These are phyloP conservation scores for Bryoerythrophyllum caledonicum DNA, from an alignment of 225 moss, liverwort and hornwort species.

Conservation along the genomic window DNA sequence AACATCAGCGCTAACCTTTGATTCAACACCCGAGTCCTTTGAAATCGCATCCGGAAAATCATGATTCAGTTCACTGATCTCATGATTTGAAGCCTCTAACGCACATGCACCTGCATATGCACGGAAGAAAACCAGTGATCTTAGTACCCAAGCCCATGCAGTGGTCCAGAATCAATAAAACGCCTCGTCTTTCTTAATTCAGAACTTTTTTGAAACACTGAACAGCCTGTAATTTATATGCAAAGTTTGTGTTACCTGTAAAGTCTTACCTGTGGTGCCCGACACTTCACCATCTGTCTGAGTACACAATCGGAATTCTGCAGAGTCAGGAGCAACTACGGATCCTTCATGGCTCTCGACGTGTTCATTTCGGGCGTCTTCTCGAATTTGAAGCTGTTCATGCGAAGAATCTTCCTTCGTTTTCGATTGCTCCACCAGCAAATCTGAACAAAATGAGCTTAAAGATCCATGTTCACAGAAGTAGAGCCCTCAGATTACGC, in stretches of 20 bases:
- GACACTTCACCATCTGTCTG: constrained; percentile 18
- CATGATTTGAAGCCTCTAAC: background rate
- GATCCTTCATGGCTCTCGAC: constrained; percentile 21
- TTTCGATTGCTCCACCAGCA: constrained; percentile 20
- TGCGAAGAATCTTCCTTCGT: background rate
- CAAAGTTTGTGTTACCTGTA: constrained; percentile 26
- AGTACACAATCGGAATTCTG: constrained; percentile 9
- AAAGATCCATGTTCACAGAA: background rate
- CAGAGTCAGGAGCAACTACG: constrained; percentile 22
- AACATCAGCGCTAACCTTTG: constrained; percentile 8
- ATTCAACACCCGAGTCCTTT: constrained; percentile 20
- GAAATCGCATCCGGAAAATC: constrained; percentile 3
- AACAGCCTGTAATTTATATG: background rate
- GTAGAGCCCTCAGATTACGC: too few species aligned
- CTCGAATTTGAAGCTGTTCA: constrained; percentile 23
- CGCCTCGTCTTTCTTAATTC: background rate
- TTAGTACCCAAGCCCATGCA: background rate
- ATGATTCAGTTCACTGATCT: constrained; percentile 2
- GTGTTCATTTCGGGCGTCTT: constrained; percentile 20
- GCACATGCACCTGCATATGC: constrained; percentile 19
- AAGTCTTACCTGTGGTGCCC: constrained; percentile 29
- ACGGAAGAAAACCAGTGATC: background rate
- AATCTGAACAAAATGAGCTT: constrained; percentile 20
- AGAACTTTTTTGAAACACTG: background rate
- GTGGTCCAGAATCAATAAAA: constrained; percentile 2